Evolutionary conservation across 495 filamentous ascomycete species (phyloP), one percentile per base, ranked within the genome.

Genomic region (Lophium mytilinum): DNA sequence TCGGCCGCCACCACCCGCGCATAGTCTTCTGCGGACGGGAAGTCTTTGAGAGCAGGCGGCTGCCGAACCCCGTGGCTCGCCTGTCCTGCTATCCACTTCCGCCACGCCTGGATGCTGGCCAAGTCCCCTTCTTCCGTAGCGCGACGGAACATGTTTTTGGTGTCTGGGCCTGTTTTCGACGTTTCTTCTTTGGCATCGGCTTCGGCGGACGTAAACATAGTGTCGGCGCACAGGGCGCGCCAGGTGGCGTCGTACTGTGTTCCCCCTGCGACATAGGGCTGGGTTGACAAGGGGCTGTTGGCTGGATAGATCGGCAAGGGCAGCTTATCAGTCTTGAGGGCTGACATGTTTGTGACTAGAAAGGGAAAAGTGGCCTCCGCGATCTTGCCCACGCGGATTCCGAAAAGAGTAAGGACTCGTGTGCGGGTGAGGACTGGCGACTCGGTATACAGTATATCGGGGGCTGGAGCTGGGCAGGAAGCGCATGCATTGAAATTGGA

Each of bases 141-240:
- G 8, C 55, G 35, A 19, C 55, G 46, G 48, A 57, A 57, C 55
- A 52, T 57, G 14, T 30, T 37, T 24, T 34, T 45, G 7, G 34
- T 45, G 36, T 24, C 54, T 9, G 9, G 54, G 9, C 30, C 43
- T 4, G 43, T 36, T 30, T 6, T 30, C 24, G 24, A 30, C 2
- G 2, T 30, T 30, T 30, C 24, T 30, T 30, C 24, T 30, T 6
- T 6, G 24, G 3, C 24, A 30, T 30, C 24, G 11, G 42, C 9
- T 18, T 17, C 17, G 30, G 9, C 19, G 21, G 19, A 33, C 9
- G 30, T 19, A 15, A 56, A 56, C 7, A 49, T 50, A n/a, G 33
- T n/a, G 18, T 56, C 45, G 4, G 24, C 54, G 35, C 42, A 49
- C 9, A 56, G 3, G 24, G 54, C 42, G 14, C 54, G 54, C 34